Base-by-base conservation (phyloP, 2,329 filamentous ascomycete genomes). In the Ophiocordyceps camponoti-floridani region DNA sequence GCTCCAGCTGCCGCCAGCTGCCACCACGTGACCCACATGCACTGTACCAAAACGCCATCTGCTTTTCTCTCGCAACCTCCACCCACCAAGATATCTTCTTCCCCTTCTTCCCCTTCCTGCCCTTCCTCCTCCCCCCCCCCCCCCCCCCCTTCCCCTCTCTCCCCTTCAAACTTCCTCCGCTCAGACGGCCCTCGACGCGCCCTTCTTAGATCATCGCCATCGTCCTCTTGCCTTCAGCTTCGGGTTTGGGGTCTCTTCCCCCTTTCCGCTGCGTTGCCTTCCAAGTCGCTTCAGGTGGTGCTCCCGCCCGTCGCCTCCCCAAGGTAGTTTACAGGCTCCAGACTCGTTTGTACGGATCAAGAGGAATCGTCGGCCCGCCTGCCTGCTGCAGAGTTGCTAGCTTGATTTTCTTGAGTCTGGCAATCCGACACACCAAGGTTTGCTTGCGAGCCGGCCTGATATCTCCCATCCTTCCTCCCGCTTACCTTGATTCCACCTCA, bases 401-500 rank as follows among this genome's bases (percentile, higher is more conserved):
- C 33, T 38, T n/a, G 35, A 18, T 41, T 23, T 23, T 23, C 38
- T 33, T 30, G 40, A 31, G 26, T 42, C 41, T 42, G 35, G 35
- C 35, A 38, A 16, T 18, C 35, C 35, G 16, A 38, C 35, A 4
- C n/a, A 38, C 16, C 38, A 50, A 51, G 50, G 50, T 50, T 51
- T 51, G 61, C 59, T 63, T 62, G 57, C 57, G 62, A 57, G 56
- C 57, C 54, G 56, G 55, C 18, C 11, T 16, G 16, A 38, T 5
- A 38, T 53, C 16, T 41, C 28, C 19, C 26, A 19, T n/a, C 8
- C 43, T 43, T 41, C 43, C 35, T 45, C 28, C 30, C 27, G 60
- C 57, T 55, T 58, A 58, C 54, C 56, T 61, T 57, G 23, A 23
- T 59, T 58, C 54, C 55, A 57, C 60, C 23, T 53, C 57, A 56